Conservation (phyloP, 225 moss, liverwort and hornwort genomes). For the Asterella californica region DNA sequence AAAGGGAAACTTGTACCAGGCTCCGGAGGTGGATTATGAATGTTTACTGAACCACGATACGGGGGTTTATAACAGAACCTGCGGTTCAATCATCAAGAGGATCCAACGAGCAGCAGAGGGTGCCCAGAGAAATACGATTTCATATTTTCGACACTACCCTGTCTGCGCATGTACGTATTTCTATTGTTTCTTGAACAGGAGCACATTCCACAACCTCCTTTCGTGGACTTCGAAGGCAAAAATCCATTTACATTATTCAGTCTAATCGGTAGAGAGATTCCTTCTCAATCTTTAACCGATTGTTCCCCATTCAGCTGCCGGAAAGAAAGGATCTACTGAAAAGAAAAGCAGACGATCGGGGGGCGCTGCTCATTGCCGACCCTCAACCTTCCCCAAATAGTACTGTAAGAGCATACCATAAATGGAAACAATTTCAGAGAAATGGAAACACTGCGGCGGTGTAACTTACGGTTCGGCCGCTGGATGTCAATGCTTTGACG, state of each 20-base stretch:
- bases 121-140: no score
- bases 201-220: not conserved
- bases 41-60: not conserved
- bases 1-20: not conserved
- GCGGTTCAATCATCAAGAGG: not conserved
- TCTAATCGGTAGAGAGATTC: not conserved
- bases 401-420: not conserved
- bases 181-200: not conserved
- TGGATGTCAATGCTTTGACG: constrained; percentile 89
- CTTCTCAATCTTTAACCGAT: not conserved
- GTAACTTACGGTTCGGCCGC: constrained; percentile 84
- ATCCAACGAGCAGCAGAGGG: not conserved
- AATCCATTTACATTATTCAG: not conserved
- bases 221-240: not conserved
- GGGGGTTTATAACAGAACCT: not conserved
- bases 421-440: not conserved
- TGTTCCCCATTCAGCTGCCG: no score
- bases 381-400: not conserved
- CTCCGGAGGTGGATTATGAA: not conserved
- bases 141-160: no score
- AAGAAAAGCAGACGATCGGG: no score
- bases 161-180: not conserved
- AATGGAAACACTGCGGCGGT: not conserved
- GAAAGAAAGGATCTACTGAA: no score
- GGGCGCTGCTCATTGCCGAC: not conserved